Base-by-base conservation (phyloP, 208 protist species). In the Acanthamoeba triangularis region DNA sequence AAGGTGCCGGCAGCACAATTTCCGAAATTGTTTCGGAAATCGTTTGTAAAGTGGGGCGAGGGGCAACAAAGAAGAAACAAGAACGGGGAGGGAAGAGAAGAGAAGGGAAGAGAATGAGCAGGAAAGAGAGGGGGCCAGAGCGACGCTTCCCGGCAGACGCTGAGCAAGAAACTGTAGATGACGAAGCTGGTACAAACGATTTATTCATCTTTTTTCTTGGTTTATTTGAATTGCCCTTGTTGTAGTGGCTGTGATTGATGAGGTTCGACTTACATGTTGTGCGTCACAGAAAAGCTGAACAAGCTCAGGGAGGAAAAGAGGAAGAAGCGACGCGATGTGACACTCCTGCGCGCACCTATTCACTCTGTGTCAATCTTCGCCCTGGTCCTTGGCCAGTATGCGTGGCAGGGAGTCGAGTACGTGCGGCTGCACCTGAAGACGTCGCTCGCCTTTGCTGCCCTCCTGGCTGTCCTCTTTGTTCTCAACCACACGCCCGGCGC, bases 381-480 rank as follows among this genome's bases (percentile, higher is more conserved):
- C 13, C n/a, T 56, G 10, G 49, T 67, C 11, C 16, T 47, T 7
- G 14, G 16, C 5, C 49, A 65, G 52, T 65, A 90, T 28, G 30
- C 35, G 23, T 37, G 23, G 37, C 56, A 90, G n/a, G 30, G 52
- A 13, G 35, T 90, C n/a, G 44, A 90, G 41, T 56, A 67, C 52
- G 56, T 90, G 28, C 28, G 52, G n/a, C 14, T 65, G 52, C 80
- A 90, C 80, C 11, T 65, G 0, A 90, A 90, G 80, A 18, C 56
- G 20, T 67, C 80, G 23, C 30, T 56, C 30, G 56, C 41, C 49
- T 47, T 90, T 23, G 80, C 33, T 14, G 49, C n/a, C 33, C 16
- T 90, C 30, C 14, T 90, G 23, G 37, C 30, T 35, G 1, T 37
- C 80, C 56, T 65, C 56, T 59, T 90, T 8, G 3, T 61, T 7